Evolutionary conservation across 208 protist genomes (phyloP).

Genomic region (Wallacemonas collosoma): DNA sequence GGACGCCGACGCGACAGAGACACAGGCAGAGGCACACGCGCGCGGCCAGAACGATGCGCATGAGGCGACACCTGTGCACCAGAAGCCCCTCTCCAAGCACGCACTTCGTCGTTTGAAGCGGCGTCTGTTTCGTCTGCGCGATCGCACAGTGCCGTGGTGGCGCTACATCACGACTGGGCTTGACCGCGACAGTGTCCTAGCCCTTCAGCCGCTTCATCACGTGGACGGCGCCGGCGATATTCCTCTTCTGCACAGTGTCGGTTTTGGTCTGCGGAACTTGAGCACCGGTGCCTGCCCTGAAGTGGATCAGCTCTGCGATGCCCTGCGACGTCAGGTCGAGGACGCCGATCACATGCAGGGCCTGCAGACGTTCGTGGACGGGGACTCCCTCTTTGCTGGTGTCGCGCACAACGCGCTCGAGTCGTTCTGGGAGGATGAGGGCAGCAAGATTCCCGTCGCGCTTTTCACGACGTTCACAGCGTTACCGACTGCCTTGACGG

Average conservation of each 20-base stretch:
- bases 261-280: slow-evolving; percentile 59
- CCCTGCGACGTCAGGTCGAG: slow-evolving; percentile 64
- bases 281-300: slow-evolving; percentile 24
- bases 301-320: slow-evolving; percentile 34
- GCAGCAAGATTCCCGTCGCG: slow-evolving; percentile 53
- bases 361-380: slow-evolving; percentile 76
- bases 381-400: slow-evolving; percentile 76
- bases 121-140: slow-evolving; percentile 47
- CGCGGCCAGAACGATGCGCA: too few species aligned
- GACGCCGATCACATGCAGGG: slow-evolving; percentile 69
- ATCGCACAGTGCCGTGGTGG: slow-evolving; percentile 75
- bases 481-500: slow-evolving; percentile 38
- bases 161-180: slow-evolving; percentile 83
- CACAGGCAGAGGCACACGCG: not conserved
- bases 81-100: slow-evolving; percentile 3
- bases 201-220: slow-evolving; percentile 56
- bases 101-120: slow-evolving; percentile 23
- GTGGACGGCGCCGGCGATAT: slow-evolving; percentile 46
- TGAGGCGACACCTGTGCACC: not conserved
- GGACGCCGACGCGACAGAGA: not conserved
- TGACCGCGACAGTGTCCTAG: slow-evolving; percentile 38
- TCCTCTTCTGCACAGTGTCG: slow-evolving; percentile 71
- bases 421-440: slow-evolving; percentile 70
- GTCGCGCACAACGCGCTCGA: slow-evolving; percentile 67
- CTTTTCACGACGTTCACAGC: slow-evolving; percentile 52